Conservation (phyloP, 2,329 filamentous ascomycete species). For the Tolypocladium tundrense region DNA sequence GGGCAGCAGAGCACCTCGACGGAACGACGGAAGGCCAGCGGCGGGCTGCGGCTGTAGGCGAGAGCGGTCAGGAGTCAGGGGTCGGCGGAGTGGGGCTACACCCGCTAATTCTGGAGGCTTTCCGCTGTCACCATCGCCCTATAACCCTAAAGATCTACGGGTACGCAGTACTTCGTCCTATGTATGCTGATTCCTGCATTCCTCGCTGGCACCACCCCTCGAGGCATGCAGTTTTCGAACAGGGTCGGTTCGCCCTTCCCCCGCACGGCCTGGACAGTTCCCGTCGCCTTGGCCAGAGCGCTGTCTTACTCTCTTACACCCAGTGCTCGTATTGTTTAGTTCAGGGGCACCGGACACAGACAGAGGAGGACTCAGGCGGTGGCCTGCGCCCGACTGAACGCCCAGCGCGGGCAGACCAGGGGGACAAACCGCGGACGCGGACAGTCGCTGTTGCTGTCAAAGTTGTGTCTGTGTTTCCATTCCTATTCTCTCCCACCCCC, state of each 20-base stretch:
- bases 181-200: not conserved
- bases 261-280: not conserved
- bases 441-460: no score
- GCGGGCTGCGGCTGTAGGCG: not conserved
- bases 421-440: no score
- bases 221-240: not conserved
- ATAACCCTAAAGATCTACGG: no score
- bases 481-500: not conserved
- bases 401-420: no score
- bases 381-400: no score
- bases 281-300: not conserved
- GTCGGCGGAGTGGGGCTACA: not conserved
- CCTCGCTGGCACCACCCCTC: not conserved
- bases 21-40: not conserved
- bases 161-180: no score
- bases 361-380: no score
- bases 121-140: not conserved
- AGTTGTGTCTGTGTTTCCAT: not conserved
- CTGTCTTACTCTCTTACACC: not conserved
- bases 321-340: no score
- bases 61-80: constrained; percentile 1
- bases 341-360: no score
- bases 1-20: not conserved
- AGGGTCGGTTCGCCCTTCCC: not conserved
- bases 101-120: not conserved